Evolutionary conservation across 2,329 filamentous ascomycete species (phyloP).

Genomic region (Penicillium sp.): DNA sequence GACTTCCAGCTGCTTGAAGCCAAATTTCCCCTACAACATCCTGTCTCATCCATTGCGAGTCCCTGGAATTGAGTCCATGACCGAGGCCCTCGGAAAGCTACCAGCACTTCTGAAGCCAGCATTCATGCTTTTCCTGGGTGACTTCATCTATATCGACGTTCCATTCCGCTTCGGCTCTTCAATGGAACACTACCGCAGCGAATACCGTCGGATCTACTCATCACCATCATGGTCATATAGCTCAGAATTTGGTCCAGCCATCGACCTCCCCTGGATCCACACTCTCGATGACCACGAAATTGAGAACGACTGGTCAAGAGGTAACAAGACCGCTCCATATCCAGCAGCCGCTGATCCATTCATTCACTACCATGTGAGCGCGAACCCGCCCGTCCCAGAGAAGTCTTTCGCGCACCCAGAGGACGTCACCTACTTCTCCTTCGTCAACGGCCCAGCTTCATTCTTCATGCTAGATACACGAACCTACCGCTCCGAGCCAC

Average conservation of each 20-base stretch:
- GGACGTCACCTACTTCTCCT: conserved; percentile 80
- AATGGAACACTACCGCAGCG: conserved; percentile 75
- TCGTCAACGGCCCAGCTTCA: conserved; percentile 82
- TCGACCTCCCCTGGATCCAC: conserved; percentile 86
- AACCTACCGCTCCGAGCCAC: conserved; percentile 66
- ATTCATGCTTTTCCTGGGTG: conserved; percentile 61
- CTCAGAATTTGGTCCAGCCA: conserved; percentile 61
- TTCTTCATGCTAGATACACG: conserved; percentile 96
- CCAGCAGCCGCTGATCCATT: conserved; percentile 78
- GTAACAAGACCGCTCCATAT: conserved; percentile 78
- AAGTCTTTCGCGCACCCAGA: conserved; percentile 51
- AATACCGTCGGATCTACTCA: conserved; percentile 93
- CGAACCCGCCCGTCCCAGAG: conserved; percentile 69
- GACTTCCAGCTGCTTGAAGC: conserved; percentile 88
- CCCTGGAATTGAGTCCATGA: conserved; percentile 74
- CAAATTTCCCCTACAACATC: conserved; percentile 83
- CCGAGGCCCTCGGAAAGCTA: conserved; percentile 67
- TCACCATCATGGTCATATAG: conserved; percentile 77
- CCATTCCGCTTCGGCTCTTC: conserved; percentile 72
- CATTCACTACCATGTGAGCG: conserved; percentile 76
- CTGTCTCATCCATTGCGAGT: conserved; percentile 79
- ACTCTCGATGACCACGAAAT: conserved; percentile 97
- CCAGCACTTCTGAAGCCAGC: conserved; percentile 51
- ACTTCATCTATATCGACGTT: conserved; percentile 65
- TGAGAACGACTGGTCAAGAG: conserved; percentile 79